A percentile compares a stretch with the other conserved stretches of the same genome.
These are phyloP conservation scores for Aspergillus biplanus DNA, from an alignment of 495 filamentous ascomycete species.

Conservation along the genomic window DNA sequence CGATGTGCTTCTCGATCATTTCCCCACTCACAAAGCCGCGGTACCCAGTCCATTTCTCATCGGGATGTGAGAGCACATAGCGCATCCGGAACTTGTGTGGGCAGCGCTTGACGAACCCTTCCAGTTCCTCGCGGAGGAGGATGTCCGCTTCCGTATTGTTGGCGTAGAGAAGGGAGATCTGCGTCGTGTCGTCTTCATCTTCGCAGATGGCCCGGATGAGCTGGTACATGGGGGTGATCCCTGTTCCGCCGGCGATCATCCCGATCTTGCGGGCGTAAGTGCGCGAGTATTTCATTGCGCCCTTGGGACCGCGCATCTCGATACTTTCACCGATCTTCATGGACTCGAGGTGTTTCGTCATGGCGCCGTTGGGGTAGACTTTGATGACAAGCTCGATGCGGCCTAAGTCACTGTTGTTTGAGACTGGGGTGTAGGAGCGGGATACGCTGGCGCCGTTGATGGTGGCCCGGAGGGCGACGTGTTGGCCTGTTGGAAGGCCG, in stretches of 20 bases:
- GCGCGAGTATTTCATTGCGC: slow-evolving; percentile 48
- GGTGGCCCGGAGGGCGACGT: slow-evolving; percentile 52
- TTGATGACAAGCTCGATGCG: slow-evolving; percentile 52
- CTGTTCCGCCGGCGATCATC: slow-evolving; percentile 57
- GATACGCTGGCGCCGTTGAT: slow-evolving; percentile 48
- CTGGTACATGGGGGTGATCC: slow-evolving; percentile 61
- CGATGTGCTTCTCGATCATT: slow-evolving; percentile 26
- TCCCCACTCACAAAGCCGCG: slow-evolving; percentile 27
- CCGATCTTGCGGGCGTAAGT: slow-evolving; percentile 41
- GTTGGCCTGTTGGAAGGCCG: slow-evolving; percentile 58
- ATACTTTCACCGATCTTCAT: slow-evolving; percentile 47
- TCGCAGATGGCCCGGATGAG: slow-evolving; percentile 56
- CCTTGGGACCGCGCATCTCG: slow-evolving; percentile 53
- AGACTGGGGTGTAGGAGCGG: slow-evolving; percentile 55
- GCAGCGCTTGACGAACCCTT: slow-evolving; percentile 43
- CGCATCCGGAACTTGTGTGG: slow-evolving; percentile 45
- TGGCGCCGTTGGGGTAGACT: slow-evolving; percentile 49
- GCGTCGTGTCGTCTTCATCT: slow-evolving; percentile 47
- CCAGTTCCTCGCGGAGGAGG: slow-evolving; percentile 47
- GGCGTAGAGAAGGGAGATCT: slow-evolving; percentile 51
- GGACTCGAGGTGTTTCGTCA: slow-evolving; percentile 50
- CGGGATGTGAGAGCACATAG: slow-evolving; percentile 45
- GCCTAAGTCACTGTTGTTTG: slow-evolving; percentile 54
- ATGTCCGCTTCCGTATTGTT: slow-evolving; percentile 46
- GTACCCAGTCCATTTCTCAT: slow-evolving; percentile 26